phyloP scores from a whole-genome alignment of 2,329 filamentous ascomycete genomes.

The Rutstroemia sp. region DNA sequence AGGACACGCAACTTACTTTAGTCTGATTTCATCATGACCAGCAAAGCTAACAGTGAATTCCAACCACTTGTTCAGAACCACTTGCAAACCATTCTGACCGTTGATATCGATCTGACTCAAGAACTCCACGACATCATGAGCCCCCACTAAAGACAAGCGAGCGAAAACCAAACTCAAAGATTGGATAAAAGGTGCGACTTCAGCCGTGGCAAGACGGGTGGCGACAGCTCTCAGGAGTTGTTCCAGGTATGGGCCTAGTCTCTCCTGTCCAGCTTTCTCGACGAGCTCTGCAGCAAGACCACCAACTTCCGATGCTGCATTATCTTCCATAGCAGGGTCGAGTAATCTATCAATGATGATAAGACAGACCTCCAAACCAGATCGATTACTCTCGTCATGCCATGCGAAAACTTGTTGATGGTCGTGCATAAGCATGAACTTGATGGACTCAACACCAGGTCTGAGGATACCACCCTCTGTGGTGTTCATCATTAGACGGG shows the following conservation, averaged over 20 bases:
- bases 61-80: slow-evolving; percentile 91
- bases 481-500: slow-evolving; percentile 71
- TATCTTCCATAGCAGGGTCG: slow-evolving; percentile 77
- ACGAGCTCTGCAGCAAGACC: slow-evolving; percentile 90
- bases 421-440: slow-evolving; percentile 85
- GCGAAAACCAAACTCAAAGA: slow-evolving; percentile 94
- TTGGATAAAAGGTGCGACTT: slow-evolving; percentile 86
- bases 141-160: slow-evolving; percentile 74
- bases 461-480: slow-evolving; percentile 84
- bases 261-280: slow-evolving; percentile 87
- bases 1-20: slow-evolving; percentile 61
- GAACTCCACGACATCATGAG: slow-evolving; percentile 87
- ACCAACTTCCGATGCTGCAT: slow-evolving; percentile 91
- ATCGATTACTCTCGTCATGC: slow-evolving; percentile 72
- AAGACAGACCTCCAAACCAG: slow-evolving; percentile 80
- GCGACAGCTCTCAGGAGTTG: slow-evolving; percentile 88
- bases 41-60: slow-evolving; percentile 96
- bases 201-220: slow-evolving; percentile 70
- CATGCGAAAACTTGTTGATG: slow-evolving; percentile 84
- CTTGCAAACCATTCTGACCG: slow-evolving; percentile 72
- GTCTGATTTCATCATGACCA: slow-evolving; percentile 95
- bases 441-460: slow-evolving; percentile 76
- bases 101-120: slow-evolving; percentile 76
- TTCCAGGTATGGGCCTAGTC: slow-evolving; percentile 81
- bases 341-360: slow-evolving; percentile 89